phyloP scores from a whole-genome alignment of 2,329 filamentous ascomycete species.

The Tympanopsis confertula region DNA sequence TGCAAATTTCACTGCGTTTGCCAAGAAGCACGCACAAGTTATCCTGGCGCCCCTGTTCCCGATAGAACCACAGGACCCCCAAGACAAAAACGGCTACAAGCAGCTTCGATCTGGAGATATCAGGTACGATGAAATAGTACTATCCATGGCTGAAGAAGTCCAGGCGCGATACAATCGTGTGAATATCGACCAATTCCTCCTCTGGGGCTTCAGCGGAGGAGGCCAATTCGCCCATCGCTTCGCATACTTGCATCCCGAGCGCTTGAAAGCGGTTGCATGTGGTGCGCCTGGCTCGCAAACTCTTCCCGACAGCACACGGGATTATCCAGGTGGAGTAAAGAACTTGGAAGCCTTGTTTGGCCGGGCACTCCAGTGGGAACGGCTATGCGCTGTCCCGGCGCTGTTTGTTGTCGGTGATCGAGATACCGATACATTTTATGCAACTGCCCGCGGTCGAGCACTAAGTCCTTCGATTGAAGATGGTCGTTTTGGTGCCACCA shows the following conservation, averaged over 20 bases:
- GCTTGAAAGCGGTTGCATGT: constrained; percentile 13
- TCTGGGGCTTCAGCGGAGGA: constrained; percentile 17
- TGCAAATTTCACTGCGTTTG: constrained; percentile 11
- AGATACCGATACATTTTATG: constrained; percentile 8
- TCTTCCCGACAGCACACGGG: constrained; percentile 8
- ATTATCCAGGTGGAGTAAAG: constrained; percentile 10
- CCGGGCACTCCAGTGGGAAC: constrained; percentile 4
- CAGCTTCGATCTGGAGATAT: constrained; percentile 9
- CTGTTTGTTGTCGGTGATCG: constrained; percentile 11
- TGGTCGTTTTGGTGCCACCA: no score
- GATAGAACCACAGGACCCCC: constrained; percentile 13
- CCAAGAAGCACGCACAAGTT: constrained; percentile 12
- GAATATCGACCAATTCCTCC: constrained; percentile 11
- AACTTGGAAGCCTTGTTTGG: constrained; percentile 9
- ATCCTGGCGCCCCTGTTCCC: constrained; percentile 17
- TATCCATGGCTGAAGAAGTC: constrained; percentile 17
- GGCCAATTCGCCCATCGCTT: constrained; percentile 18
- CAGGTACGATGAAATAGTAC: constrained; percentile 13
- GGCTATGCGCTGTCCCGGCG: constrained; percentile 7
- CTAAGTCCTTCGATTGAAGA: no score
- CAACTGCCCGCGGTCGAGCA: no score
- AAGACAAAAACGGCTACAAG: constrained; percentile 16
- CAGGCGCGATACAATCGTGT: constrained; percentile 13
- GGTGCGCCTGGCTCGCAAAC: constrained; percentile 16
- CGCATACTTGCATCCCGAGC: constrained; percentile 17